Percentiles rank a stretch among this genome's conserved stretches.
Conservation (phyloP, 805 yeast genomes). For the Dipodascus albidus region DNA sequence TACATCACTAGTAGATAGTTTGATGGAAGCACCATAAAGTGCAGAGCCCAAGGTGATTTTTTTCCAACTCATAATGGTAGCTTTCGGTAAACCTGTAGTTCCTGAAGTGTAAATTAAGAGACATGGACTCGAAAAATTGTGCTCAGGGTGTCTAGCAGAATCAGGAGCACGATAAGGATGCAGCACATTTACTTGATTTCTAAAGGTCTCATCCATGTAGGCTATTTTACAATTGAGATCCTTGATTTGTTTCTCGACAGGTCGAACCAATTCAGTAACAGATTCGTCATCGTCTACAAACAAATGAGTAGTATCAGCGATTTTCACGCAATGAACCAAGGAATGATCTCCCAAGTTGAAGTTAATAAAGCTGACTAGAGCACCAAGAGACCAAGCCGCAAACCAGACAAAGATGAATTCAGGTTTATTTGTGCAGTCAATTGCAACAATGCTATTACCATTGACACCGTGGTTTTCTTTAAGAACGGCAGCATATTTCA, state of each 20-base stretch:
- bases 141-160: conserved; percentile 43
- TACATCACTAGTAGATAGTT: conserved; percentile 40
- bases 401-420: conserved; percentile 71
- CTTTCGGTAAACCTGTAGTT: conserved; percentile 89
- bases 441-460: conserved; percentile 56
- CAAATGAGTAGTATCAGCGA: conserved; percentile 51
- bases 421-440: conserved; percentile 76
- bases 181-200: conserved; percentile 26
- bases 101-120: conserved; percentile 84
- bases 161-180: conserved; percentile 38
- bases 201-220: conserved; percentile 34
- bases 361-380: conserved; percentile 77
- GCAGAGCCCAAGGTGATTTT: conserved; percentile 63
- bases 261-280: conserved; percentile 40
- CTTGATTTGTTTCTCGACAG: conserved; percentile 35
- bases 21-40: conserved; percentile 59
- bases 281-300: conserved; percentile 55
- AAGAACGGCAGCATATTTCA: conserved; percentile 56
- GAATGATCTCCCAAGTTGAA: conserved; percentile 66
- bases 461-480: conserved; percentile 51
- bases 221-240: conserved; percentile 12
- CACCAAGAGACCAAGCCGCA: conserved; percentile 86
- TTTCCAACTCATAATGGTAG: conserved; percentile 89
- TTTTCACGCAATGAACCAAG: conserved; percentile 65
- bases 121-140: conserved; percentile 50